A percentile compares a stretch with the other conserved stretches of the same genome.
phyloP scores from a whole-genome alignment of 1,284 basidiomycete species.

The Ceratobasidium sp. region DNA sequence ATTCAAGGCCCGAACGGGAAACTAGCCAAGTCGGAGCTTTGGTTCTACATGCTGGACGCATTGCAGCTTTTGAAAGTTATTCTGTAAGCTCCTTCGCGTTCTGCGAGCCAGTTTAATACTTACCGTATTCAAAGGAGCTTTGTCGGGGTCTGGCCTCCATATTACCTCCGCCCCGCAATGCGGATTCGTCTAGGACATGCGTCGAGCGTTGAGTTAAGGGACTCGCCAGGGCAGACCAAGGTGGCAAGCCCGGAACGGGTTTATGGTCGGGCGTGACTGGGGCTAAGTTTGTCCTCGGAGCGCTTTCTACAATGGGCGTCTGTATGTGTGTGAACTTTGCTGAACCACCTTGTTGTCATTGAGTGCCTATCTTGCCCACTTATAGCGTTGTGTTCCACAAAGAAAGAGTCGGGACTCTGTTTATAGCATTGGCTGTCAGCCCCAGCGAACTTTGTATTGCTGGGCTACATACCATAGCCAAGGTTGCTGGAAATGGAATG shows the following conservation, averaged over 20 bases:
- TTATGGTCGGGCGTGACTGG: neutral
- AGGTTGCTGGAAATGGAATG: too few relatives aligned
- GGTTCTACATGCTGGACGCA: conserved; percentile 19
- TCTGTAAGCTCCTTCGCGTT: neutral
- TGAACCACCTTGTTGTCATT: too few relatives aligned
- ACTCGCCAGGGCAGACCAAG: neutral
- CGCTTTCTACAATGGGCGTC: too few relatives aligned
- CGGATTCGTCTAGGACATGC: neutral
- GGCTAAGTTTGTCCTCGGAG: too few relatives aligned
- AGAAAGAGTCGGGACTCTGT: too few relatives aligned
- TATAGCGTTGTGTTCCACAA: too few relatives aligned
- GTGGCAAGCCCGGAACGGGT: neutral
- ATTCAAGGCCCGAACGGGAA: conserved; percentile 12
- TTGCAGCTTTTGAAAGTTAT: conserved; percentile 7
- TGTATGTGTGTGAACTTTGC: too few relatives aligned
- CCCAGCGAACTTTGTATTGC: too few relatives aligned
- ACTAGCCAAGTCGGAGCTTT: conserved; percentile 4
- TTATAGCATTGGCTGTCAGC: too few relatives aligned
- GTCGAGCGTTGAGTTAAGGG: neutral
- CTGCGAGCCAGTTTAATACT: neutral
- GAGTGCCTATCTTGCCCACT: too few relatives aligned
- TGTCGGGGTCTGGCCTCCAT: neutral
- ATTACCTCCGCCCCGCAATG: neutral
- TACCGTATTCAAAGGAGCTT: neutral
- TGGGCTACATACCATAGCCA: too few relatives aligned